Base-by-base conservation (phyloP, 371 early-diverging fungal species). In the Mortierella sp. region DNA sequence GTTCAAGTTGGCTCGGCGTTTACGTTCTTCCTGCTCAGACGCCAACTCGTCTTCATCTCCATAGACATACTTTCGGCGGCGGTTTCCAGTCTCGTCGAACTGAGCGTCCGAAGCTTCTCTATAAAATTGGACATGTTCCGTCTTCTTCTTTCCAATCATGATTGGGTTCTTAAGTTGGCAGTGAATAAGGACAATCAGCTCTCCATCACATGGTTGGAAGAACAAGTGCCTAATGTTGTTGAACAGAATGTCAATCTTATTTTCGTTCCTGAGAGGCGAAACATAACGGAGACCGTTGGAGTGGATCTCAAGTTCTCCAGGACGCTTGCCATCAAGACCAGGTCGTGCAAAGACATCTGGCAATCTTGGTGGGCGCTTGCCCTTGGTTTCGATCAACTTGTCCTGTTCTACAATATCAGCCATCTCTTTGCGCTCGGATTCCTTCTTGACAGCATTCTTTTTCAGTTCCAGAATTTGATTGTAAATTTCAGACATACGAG, bases 51-150 rank as follows among this genome's bases (percentile, higher is more conserved):
- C 97, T 84, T 99, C 97, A 86, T 99, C 97, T 70, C 97, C 97
- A 85, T 98, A 96, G 67, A 94, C 90, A 77, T 92, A 89, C 84
- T 97, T 89, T 74, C 99, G 89, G 70, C 96, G 91, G 71, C 97
- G 94, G 84, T 97, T 99, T 63, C 97, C 96, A 13, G 99, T 99
- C 85, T 99, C 99, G 83, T 99, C 99, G 77, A 94, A 97, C 68
- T 92, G 92, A 1, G 94, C 96, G 70, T 97, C 98, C 2, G 96
- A 91, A 3, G 97, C 98, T 82, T 99, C 99, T 73, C 97, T 95
- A 83, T 96, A 99, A 88, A 99, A 99, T 89, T 99, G 99, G 52
- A 99, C 92, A 84, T 99, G 99, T 87, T 94, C 94, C 2, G 97
- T 98, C 87, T 99, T 99, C 88, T 97, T 97, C 85, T 97, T 97